Conservation (phyloP, 352 stramenopile species). For the Pythium folliculosum region DNA sequence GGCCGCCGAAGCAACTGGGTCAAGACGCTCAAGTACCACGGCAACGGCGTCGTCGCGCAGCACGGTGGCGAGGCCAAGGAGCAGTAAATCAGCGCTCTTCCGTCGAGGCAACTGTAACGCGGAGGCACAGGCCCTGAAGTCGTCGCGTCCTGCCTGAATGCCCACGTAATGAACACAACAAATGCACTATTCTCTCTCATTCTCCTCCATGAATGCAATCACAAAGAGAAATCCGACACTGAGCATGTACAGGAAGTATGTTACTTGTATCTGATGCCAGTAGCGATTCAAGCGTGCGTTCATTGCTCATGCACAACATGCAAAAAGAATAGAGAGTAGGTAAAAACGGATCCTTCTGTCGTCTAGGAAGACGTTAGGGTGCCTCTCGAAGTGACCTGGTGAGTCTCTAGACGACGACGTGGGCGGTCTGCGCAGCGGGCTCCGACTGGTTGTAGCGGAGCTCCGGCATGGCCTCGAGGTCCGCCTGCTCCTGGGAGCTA, state of each 20-base stretch:
- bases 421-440: conserved; percentile 41
- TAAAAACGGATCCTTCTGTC: background rate
- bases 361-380: conserved; percentile 5
- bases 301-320: background rate
- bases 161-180: conserved; percentile 4
- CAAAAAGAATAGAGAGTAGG: background rate
- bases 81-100: conserved; percentile 26
- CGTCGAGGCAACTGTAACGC: background rate
- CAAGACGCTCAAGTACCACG: conserved; percentile 89
- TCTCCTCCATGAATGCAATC: too few relatives aligned
- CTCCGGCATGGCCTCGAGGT: conserved; percentile 76
- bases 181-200: background rate
- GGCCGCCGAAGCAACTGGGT: conserved; percentile 84
- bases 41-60: conserved; percentile 75
- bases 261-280: background rate
- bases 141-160: conserved; percentile 1
- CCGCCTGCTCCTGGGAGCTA: conserved; percentile 52
- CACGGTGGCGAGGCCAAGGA: conserved; percentile 79
- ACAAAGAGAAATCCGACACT: too few relatives aligned
- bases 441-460: conserved; percentile 79
- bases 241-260: background rate
- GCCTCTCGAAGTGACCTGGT: background rate
- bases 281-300: background rate
- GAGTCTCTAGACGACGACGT: conserved; percentile 52
- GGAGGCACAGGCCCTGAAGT: conserved; percentile 4